Evolutionary conservation across 1,284 basidiomycete species (phyloP), one percentile per base, ranked within the genome.

Genomic region (Leccinum variabile): DNA sequence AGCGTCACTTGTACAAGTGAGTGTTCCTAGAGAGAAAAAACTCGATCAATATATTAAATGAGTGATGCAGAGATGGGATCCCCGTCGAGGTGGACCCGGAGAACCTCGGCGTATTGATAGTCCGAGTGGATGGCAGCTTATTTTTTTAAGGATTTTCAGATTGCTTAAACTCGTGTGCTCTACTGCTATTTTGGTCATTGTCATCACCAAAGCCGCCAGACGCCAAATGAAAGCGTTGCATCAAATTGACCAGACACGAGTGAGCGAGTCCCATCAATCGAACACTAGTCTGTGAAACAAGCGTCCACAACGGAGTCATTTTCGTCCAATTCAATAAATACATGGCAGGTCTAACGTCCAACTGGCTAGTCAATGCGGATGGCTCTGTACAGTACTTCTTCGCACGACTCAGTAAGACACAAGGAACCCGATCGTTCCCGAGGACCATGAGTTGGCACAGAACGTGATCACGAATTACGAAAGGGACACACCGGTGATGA

Each of bases 41-140:
- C 18, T 53, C 28, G 28, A 4, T 28, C 28, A 28, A 28, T 28
- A 28, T 28, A 3, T 25, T 25, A 25, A 25, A 25, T 25, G 25
- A 25, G n/a, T n/a, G n/a, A n/a, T n/a, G n/a, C n/a, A n/a, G n/a
- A n/a, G n/a, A 56, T 28, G 61, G 69, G 11, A 14, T 66, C 30
- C 52, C 9, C 14, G 60, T 67, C 39, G 59, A 90, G 62, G 75
- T 96, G 11, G 95, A 98, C 75, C 88, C 88, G 5, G 76, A 83
- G 50, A 98, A 98, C 69, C 74, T 86, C 0, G 96, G 96, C 8
- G 92, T 98, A 8, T 80, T 98, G 11, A 78, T 97, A 54, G 94
- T 97, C 22, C 84, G 87, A 64, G 81, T 97, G 30, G 55, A 13
- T 18, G n/a, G 30, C 25, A 32, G 49, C 10, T 10, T 57, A 57